Conservation (phyloP, 192 early-diverging fungal species). For the Podila epigama region DNA sequence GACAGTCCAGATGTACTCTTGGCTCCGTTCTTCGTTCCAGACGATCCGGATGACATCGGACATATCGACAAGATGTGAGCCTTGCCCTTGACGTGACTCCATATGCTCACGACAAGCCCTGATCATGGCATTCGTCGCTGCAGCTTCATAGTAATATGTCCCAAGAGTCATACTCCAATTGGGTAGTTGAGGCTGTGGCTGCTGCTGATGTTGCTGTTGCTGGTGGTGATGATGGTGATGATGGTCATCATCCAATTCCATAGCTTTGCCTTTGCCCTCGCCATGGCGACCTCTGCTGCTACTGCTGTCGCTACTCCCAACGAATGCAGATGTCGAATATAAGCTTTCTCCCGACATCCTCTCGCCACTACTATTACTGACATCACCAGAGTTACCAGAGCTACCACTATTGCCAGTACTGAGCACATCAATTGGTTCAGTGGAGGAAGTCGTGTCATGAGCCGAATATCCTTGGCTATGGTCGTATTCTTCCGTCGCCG, state of each 20-base stretch:
- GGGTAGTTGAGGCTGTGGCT: background rate
- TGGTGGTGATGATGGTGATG: background rate
- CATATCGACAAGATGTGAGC: background rate
- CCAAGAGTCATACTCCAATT: constrained; percentile 20
- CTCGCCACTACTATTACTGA: no score
- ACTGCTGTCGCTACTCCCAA: background rate
- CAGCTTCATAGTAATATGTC: background rate
- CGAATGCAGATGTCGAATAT: no score
- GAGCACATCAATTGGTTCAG: no score
- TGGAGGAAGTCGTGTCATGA: no score
- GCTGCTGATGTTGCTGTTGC: background rate
- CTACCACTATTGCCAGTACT: no score
- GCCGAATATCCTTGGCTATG: no score
- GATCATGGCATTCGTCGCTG: constrained; percentile 19
- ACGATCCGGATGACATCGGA: background rate
- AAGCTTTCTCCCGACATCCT: no score
- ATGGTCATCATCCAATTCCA: background rate
- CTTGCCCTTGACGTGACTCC: background rate
- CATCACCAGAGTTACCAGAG: no score
- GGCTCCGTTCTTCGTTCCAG: constrained; percentile 17
- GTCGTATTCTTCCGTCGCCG: no score
- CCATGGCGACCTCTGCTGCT: background rate
- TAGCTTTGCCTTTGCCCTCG: background rate
- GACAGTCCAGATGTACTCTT: constrained; percentile 21
- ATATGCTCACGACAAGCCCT: constrained; percentile 8